A percentile compares a stretch with the other conserved stretches of the same genome.
These are phyloP conservation scores for Oenanthe javanica DNA, from an alignment of 140 eudicot species.

Conservation along the genomic window DNA sequence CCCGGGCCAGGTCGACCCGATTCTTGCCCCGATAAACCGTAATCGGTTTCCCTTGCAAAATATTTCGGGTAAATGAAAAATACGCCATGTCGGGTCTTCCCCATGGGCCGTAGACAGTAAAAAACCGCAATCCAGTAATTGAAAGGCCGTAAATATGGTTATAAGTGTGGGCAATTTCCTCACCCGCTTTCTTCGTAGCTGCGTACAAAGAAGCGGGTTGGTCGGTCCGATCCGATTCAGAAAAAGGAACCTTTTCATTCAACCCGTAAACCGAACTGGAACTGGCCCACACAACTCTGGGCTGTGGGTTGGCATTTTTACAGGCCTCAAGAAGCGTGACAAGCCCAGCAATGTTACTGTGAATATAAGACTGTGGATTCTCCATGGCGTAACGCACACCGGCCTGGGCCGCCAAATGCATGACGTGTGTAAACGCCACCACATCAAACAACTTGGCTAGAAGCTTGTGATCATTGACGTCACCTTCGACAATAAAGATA, in stretches of 20 bases:
- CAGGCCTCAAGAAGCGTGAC: slow-evolving; percentile 57
- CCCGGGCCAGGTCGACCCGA: slow-evolving; percentile 44
- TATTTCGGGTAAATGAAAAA: slow-evolving; percentile 44
- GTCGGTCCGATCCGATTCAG: slow-evolving; percentile 67
- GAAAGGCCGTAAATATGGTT: slow-evolving; percentile 69
- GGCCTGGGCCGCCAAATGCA: slow-evolving; percentile 84
- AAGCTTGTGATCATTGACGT: slow-evolving; percentile 43
- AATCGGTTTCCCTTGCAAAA: slow-evolving; percentile 52
- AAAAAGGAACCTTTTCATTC: slow-evolving; percentile 46
- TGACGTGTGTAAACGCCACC: slow-evolving; percentile 58
- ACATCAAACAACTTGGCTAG: slow-evolving; percentile 39
- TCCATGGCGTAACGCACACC: slow-evolving; percentile 74
- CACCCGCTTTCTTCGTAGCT: slow-evolving; percentile 72
- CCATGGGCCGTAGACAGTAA: slow-evolving; percentile 88
- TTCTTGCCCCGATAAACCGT: slow-evolving; percentile 58
- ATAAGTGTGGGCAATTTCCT: slow-evolving; percentile 58
- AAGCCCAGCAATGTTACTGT: slow-evolving; percentile 56
- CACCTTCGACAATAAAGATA: slow-evolving; percentile 49
- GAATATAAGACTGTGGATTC: slow-evolving; percentile 60
- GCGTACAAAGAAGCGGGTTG: slow-evolving; percentile 64
- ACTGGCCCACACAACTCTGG: slow-evolving; percentile 70
- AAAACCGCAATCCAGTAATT: slow-evolving; percentile 49
- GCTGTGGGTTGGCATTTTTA: slow-evolving; percentile 55
- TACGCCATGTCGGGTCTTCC: slow-evolving; percentile 92
- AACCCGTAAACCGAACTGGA: slow-evolving; percentile 74